phyloP scores from a whole-genome alignment of 2,329 filamentous ascomycete species.

The Calonectria ilicicola region DNA sequence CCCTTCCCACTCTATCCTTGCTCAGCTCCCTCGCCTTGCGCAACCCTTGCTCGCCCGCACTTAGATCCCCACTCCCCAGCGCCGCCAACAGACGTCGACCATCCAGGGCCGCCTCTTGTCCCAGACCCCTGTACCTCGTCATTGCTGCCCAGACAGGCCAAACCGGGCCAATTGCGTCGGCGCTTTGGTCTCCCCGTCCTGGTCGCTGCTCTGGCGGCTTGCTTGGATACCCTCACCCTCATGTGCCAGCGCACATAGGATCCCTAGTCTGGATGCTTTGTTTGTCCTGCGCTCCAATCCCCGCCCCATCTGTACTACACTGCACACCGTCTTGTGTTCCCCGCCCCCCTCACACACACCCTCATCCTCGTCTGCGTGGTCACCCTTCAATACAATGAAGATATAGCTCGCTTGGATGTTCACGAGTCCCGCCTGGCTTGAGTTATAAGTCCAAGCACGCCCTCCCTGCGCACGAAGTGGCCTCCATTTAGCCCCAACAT shows the following conservation, averaged over 20 bases:
- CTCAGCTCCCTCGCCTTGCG: constrained; percentile 23
- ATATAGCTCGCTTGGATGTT: constrained; percentile 13
- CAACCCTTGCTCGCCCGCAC: constrained; percentile 35
- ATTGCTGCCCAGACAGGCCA: constrained; percentile 29
- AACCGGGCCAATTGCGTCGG: constrained; percentile 10
- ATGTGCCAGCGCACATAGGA: constrained; percentile 41
- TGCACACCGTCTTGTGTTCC: constrained; percentile 23
- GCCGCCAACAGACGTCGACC: too few relatives aligned
- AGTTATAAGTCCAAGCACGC: constrained; percentile 24
- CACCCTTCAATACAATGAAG: constrained; percentile 24
- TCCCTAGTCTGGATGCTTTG: constrained; percentile 31
- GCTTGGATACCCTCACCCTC: constrained; percentile 35
- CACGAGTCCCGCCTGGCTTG: constrained; percentile 14
- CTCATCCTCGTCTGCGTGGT: constrained; percentile 7
- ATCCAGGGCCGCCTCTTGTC: constrained; percentile 8
- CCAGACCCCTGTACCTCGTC: constrained; percentile 30
- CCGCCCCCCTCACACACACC: constrained; percentile 23
- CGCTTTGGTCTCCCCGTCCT: constrained; percentile 23
- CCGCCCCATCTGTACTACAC: constrained; percentile 35
- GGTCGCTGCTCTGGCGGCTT: constrained; percentile 21
- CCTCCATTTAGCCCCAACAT: not conserved
- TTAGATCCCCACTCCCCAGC: constrained; percentile 30
- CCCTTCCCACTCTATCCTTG: constrained; percentile 27
- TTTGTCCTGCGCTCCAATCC: constrained; percentile 38
- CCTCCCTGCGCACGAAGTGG: constrained; percentile 19